A percentile compares a stretch with the other conserved stretches of the same genome.
Conservation (phyloP, 352 stramenopile genomes). For the Thalassiosira allenii region DNA sequence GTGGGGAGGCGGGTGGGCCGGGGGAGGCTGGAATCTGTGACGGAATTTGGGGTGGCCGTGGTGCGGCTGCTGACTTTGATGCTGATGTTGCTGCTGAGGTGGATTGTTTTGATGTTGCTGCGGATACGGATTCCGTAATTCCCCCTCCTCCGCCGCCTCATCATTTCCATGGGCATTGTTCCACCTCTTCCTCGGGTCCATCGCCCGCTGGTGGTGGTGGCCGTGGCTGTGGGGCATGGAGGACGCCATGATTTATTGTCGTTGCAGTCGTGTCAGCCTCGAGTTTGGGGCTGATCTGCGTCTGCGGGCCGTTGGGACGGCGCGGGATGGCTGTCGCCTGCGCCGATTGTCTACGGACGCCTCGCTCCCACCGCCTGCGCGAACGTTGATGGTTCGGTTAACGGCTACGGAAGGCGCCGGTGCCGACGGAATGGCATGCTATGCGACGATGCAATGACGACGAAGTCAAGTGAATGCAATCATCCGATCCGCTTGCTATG, state of each 20-base stretch:
- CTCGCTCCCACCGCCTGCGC: too few species aligned
- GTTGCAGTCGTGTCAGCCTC: too few species aligned
- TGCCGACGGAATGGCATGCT: too few species aligned
- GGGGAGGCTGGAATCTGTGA: constrained; percentile 39
- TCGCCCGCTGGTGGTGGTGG: constrained; percentile 23
- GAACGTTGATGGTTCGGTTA: too few species aligned
- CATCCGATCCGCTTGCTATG: too few species aligned
- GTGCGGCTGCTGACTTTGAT: not conserved
- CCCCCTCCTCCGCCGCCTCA: constrained; percentile 1
- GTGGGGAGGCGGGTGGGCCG: not conserved
- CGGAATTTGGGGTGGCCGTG: constrained; percentile 27
- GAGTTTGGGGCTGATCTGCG: too few species aligned
- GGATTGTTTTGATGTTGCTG: constrained; percentile 14
- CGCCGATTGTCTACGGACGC: too few species aligned
- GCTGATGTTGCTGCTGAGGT: not conserved
- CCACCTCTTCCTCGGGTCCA: constrained; percentile 35
- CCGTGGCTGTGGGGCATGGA: constrained; percentile 21
- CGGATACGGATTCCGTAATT: not conserved
- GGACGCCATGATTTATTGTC: constrained; percentile 34
- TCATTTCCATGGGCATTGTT: constrained; percentile 8
- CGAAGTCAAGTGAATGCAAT: too few species aligned
- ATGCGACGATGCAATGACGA: too few species aligned
- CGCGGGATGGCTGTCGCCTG: too few species aligned
- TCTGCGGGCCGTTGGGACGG: too few species aligned
- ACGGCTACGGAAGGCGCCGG: too few species aligned